These are phyloP conservation scores for Trichoderma koningii DNA, from an alignment of 2,329 filamentous ascomycete genomes.

Conservation along the genomic window DNA sequence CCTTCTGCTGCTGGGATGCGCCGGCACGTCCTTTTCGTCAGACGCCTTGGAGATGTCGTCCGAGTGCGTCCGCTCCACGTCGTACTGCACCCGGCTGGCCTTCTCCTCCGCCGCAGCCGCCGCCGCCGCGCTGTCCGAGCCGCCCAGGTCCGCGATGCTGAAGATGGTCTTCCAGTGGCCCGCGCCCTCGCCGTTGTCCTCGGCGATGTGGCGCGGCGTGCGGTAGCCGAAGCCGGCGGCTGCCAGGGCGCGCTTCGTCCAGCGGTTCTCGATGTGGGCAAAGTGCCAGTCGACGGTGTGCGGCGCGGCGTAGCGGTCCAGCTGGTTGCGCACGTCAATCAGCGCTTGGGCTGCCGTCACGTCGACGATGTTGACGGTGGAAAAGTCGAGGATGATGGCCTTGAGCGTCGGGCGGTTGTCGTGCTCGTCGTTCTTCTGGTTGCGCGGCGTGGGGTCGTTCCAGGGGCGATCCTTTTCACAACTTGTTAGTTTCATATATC, in stretches of 20 bases:
- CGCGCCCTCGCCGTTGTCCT: slow-evolving; percentile 31
- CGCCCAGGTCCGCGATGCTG: slow-evolving; percentile 83
- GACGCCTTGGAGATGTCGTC: slow-evolving; percentile 32
- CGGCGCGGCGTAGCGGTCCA: slow-evolving; percentile 53
- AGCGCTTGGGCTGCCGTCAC: slow-evolving; percentile 57
- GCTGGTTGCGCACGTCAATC: slow-evolving; percentile 55
- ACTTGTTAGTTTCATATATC: background rate
- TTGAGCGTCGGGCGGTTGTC: slow-evolving; percentile 52
- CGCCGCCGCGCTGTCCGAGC: slow-evolving; percentile 61
- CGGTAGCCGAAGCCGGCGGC: slow-evolving; percentile 56
- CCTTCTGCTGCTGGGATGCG: slow-evolving; percentile 36
- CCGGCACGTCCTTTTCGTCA: slow-evolving; percentile 35
- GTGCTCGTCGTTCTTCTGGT: slow-evolving; percentile 36
- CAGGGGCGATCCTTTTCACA: slow-evolving; percentile 52
- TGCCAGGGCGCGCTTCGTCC: slow-evolving; percentile 58
- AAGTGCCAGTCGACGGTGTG: slow-evolving; percentile 54
- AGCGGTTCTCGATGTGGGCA: slow-evolving; percentile 55
- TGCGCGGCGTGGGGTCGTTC: slow-evolving; percentile 54
- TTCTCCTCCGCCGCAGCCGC: slow-evolving; percentile 65
- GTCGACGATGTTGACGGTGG: slow-evolving; percentile 57
- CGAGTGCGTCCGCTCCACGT: slow-evolving; percentile 37
- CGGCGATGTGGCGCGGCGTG: slow-evolving; percentile 34
- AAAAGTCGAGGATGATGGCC: slow-evolving; percentile 59
- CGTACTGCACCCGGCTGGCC: slow-evolving; percentile 34
- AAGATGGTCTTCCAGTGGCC: slow-evolving; percentile 74